Evolutionary conservation across 352 stramenopile species (phyloP), one percentile per base, ranked within the genome.

Genomic region (Salisapilia sapeloensis): DNA sequence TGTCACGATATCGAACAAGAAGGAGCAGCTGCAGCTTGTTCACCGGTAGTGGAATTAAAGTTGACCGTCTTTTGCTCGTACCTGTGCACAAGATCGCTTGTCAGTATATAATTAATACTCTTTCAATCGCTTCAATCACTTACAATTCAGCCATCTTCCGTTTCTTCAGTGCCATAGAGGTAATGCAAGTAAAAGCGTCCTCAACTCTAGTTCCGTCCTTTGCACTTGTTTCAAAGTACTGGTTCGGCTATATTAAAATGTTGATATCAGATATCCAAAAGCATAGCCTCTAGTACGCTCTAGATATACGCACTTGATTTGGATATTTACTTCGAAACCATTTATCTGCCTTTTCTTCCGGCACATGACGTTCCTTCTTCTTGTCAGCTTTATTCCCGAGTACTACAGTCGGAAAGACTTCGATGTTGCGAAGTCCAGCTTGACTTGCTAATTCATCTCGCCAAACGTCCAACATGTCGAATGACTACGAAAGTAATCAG

Each of bases 381-480:
- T 95, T 93, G 72, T 99, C 93, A 22, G 97, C 87, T 61, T 99
- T 99, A 57, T 99, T 99, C 21, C 93, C 95, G 25, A 99, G 50
- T 9, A 98, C 82, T 32, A 98, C 92, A 59, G 98, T 99, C 20
- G 93, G 91, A 60, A 99, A 98, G 29, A 78, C 62, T 27, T 96
- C 87, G 4, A 70, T 72, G 36, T 97, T 86, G 33, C 74, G 64
- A 9, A 67, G 67, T 1, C 69, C 76, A 1, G 92, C 82, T 50
- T 97, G 89, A 29, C 75, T 71, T 27, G 98, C 56, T 60, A 99
- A 99, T 51, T 98, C 91, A 39, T 96, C 82, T 28, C 87, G 66
- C 95, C 95, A 99, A 51, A 83, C 93, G 45, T 97, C 85, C 16
- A 99, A 55, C 51, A 96, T 94, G 49, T 99, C 92, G 54, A 99